Conservation (phyloP, 2,329 filamentous ascomycete species). For the Cytospora piceicola region DNA sequence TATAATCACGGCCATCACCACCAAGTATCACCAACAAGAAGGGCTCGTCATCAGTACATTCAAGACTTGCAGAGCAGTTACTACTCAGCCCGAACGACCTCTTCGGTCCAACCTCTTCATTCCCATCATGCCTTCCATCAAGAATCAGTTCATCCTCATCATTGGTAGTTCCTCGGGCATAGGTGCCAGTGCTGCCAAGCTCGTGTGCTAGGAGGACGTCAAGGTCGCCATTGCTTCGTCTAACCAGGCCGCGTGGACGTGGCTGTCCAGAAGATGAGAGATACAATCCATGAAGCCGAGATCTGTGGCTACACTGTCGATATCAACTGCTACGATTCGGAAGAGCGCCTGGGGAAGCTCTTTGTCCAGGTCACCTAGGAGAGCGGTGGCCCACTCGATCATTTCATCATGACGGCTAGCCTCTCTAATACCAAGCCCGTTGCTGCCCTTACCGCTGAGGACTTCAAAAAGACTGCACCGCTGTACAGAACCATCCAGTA, state of each 20-base stretch:
- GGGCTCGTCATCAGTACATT: background rate
- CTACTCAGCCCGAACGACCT: background rate
- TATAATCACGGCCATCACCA: background rate
- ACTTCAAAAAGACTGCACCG: constrained; percentile 46
- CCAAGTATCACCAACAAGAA: background rate
- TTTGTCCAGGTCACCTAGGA: constrained; percentile 39
- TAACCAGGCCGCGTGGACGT: constrained; percentile 12
- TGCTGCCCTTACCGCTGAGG: constrained; percentile 43
- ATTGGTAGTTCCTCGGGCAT: constrained; percentile 28
- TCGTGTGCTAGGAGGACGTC: constrained; percentile 19
- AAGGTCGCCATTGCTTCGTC: constrained; percentile 26
- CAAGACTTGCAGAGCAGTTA: background rate
- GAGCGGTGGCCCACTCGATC: constrained; percentile 45
- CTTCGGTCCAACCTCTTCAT: background rate
- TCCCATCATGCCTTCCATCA: constrained; percentile 21
- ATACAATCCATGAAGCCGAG: constrained; percentile 33
- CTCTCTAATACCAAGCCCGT: constrained; percentile 46
- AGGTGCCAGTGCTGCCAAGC: constrained; percentile 23
- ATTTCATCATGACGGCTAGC: constrained; percentile 57
- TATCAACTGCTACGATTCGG: constrained; percentile 47
- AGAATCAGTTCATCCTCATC: constrained; percentile 16
- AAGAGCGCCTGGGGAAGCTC: constrained; percentile 48
- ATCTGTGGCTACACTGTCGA: constrained; percentile 50
- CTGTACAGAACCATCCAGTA: constrained; percentile 34
- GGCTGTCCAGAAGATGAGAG: constrained; percentile 20